phyloP scores from a whole-genome alignment of 139 green algal genomes.

The Chlamydomonas applanata region DNA sequence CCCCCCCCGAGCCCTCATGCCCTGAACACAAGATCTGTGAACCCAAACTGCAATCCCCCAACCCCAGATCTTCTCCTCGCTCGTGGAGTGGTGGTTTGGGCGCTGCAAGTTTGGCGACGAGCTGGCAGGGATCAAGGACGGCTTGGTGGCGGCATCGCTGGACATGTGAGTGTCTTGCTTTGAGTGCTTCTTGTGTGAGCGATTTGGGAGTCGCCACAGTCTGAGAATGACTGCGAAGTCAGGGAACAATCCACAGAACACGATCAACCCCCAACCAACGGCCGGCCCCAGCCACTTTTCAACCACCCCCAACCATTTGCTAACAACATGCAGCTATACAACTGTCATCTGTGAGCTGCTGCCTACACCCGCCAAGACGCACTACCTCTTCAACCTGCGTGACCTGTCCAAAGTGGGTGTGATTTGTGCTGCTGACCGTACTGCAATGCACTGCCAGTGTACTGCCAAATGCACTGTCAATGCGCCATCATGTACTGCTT shows the following conservation, averaged over 20 bases:
- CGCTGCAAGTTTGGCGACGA: slow-evolving; percentile 26
- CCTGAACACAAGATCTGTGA: no score
- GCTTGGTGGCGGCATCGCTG: slow-evolving; percentile 13
- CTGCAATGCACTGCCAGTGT: background rate
- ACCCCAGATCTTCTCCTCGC: slow-evolving; percentile 45
- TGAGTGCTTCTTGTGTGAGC: background rate
- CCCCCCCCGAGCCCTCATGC: no score
- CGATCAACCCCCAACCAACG: background rate
- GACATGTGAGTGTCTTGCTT: slow-evolving; percentile 1
- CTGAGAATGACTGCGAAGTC: no score
- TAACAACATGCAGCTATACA: slow-evolving; percentile 5
- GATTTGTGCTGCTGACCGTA: slow-evolving; percentile 3
- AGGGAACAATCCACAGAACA: background rate
- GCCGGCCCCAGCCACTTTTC: background rate
- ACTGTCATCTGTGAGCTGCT: slow-evolving; percentile 16
- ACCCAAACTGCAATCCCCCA: no score
- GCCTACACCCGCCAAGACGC: slow-evolving; percentile 61
- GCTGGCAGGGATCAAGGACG: background rate
- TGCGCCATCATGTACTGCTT: background rate
- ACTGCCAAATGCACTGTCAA: background rate
- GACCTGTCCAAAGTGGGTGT: slow-evolving; percentile 73
- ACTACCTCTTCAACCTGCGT: slow-evolving; percentile 82
- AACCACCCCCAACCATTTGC: background rate
- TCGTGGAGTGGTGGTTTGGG: slow-evolving; percentile 60
- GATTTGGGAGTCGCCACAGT: no score